Conservation (phyloP, 78 protist species). For the Dictyostelium brefeldianum region DNA sequence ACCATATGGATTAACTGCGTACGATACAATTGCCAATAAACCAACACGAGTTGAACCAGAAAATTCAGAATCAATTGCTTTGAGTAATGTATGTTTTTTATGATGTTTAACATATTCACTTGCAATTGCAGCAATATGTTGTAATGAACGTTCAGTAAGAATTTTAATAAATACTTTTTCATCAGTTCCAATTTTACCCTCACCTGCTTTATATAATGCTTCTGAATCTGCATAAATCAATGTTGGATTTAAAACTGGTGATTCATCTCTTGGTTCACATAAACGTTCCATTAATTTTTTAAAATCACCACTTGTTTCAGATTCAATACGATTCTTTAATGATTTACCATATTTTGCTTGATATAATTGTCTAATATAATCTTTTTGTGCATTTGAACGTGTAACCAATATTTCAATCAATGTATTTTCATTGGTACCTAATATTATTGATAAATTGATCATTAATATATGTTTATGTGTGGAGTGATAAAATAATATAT, state of each 20-base stretch:
- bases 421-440: conserved; percentile 67
- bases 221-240: conserved; percentile 27
- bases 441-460: no score
- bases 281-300: conserved; percentile 15
- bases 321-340: conserved; percentile 13
- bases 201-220: conserved; percentile 69
- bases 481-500: no score
- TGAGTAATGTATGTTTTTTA: conserved; percentile 37
- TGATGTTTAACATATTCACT: conserved; percentile 33
- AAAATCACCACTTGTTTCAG: conserved; percentile 60
- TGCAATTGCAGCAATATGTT: conserved; percentile 35
- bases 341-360: conserved; percentile 3
- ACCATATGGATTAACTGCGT: conserved; percentile 32
- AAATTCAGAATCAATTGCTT: conserved; percentile 65
- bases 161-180: conserved; percentile 65
- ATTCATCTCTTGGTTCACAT: conserved; percentile 60
- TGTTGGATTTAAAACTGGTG: conserved; percentile 13
- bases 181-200: conserved; percentile 74
- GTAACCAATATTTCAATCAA: conserved; percentile 47
- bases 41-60: conserved; percentile 46
- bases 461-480: no score
- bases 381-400: conserved; percentile 38
- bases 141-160: conserved; percentile 30
- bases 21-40: conserved; percentile 25
- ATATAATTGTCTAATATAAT: conserved; percentile 14